These are phyloP conservation scores for Sarocladiaceae sp. DNA, from an alignment of 2,329 filamentous ascomycete genomes.

Conservation along the genomic window DNA sequence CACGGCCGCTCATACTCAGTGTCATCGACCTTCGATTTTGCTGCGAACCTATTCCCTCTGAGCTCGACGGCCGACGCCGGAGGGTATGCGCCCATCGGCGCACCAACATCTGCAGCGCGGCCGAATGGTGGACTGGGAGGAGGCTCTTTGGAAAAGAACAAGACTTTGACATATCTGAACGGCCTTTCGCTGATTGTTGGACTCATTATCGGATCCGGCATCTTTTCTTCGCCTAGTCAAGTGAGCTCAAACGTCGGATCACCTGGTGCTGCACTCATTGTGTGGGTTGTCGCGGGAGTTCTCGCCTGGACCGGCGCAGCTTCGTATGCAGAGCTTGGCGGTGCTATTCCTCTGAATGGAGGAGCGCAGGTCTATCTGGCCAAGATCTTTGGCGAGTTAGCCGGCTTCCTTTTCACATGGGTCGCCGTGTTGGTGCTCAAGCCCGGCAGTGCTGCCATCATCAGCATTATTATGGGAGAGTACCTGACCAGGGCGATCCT, in stretches of 20 bases:
- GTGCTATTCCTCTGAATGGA: conserved; percentile 92
- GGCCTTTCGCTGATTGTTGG: conserved; percentile 88
- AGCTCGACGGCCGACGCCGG: conserved; percentile 69
- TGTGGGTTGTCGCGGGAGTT: conserved; percentile 88
- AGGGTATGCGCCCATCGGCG: conserved; percentile 82
- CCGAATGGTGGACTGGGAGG: conserved; percentile 55
- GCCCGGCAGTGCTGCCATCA: conserved; percentile 88
- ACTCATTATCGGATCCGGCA: conserved; percentile 91
- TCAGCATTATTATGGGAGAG: conserved; percentile 96
- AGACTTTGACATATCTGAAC: conserved; percentile 92
- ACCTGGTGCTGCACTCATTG: conserved; percentile 81
- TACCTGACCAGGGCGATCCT: conserved; percentile 88
- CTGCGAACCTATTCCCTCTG: conserved; percentile 86
- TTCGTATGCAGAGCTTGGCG: conserved; percentile 92
- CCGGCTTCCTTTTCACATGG: conserved; percentile 95
- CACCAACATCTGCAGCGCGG: conserved; percentile 55
- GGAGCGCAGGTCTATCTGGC: conserved; percentile 90
- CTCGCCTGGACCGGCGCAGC: conserved; percentile 94
- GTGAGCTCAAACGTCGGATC: conserved; percentile 91
- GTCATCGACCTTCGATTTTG: conserved; percentile 92
- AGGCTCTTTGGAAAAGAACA: conserved; percentile 87
- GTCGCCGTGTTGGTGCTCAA: conserved; percentile 91
- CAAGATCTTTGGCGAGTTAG: conserved; percentile 93
- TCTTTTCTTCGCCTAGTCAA: conserved; percentile 91
- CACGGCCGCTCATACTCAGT: conserved; percentile 74